phyloP scores from a whole-genome alignment of 2,329 filamentous ascomycete species.

The Aspergillus floridensis region DNA sequence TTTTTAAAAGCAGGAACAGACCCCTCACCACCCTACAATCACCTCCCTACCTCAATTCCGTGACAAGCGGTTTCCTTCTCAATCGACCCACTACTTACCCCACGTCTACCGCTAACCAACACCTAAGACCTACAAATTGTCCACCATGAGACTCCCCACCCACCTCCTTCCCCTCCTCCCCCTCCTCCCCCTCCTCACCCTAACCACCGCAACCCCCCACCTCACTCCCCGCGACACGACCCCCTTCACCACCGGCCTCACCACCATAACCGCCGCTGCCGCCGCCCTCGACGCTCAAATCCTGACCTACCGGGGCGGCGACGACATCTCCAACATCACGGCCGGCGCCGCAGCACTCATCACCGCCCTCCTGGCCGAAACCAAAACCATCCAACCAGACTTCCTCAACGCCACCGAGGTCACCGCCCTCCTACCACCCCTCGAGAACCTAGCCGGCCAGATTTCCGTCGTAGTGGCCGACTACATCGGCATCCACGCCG shows the following conservation, averaged over 20 bases:
- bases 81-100: too few relatives aligned
- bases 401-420: neutral
- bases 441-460: neutral
- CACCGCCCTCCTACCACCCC: neutral
- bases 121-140: too few relatives aligned
- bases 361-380: neutral
- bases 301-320: neutral
- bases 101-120: too few relatives aligned
- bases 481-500: neutral
- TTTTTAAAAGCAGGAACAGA: neutral
- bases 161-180: neutral
- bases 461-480: neutral
- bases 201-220: neutral
- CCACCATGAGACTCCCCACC: neutral
- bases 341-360: neutral
- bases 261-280: neutral
- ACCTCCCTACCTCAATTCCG: neutral
- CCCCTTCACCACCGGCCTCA: neutral
- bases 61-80: neutral
- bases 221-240: neutral
- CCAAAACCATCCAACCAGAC: neutral
- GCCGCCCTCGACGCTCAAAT: neutral
- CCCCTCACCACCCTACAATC: neutral
- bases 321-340: slow-evolving; percentile 1
- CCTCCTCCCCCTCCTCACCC: neutral